Base-by-base conservation (phyloP, 2,329 filamentous ascomycete species). In the Berkeleyomyces rouxiae region DNA sequence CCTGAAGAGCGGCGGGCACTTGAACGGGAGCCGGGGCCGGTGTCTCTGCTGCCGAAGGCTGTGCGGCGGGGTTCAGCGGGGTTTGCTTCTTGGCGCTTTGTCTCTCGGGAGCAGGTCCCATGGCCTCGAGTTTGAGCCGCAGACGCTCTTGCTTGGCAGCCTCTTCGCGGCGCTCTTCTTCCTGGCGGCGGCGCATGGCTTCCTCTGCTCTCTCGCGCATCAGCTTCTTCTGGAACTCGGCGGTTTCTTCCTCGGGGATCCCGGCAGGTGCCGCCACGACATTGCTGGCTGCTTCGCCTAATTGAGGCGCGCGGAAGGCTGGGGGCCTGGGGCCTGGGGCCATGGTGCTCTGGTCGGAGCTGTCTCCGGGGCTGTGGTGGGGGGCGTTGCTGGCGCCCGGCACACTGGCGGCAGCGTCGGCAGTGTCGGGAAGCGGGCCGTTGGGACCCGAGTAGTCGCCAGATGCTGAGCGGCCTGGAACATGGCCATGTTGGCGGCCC, bases 191-290 rank as follows among this genome's bases (percentile, higher is more conserved):
- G 69, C 86, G 84, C 69, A 85, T 83, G 23, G 86, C 86, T 61
- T 83, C 75, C 68, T 90, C 86, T 5, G 84, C 78, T 46, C 82
- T 82, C 68, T 88, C 84, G 44, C 79, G 79, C 86, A 91, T 90
- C 31, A 88, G 80, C 73, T 78, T 87, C 79, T 76, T 87, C 74
- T 82, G 86, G 69, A 75, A 81, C 71, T 77, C 83, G 66, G 78
- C 78, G 64, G 87, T 83, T 46, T 82, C 77, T 58, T 81, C 79
- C 2, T 66, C 66, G 4, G 57, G 16, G 59, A 63, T 61, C 37
- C 36, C 33, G 51, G 61, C 49, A 36, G 46, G 59, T 13, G 16
- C 7, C 3, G 11, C 23, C 3, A 11, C 33, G 33, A 23, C 10
- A 53, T n/a, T 7, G 46, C 16, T 36, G n/a, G 33, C 49, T 4